Evolutionary conservation across 345 rosid species (phyloP).

Genomic region (Eucalyptus regnans): DNA sequence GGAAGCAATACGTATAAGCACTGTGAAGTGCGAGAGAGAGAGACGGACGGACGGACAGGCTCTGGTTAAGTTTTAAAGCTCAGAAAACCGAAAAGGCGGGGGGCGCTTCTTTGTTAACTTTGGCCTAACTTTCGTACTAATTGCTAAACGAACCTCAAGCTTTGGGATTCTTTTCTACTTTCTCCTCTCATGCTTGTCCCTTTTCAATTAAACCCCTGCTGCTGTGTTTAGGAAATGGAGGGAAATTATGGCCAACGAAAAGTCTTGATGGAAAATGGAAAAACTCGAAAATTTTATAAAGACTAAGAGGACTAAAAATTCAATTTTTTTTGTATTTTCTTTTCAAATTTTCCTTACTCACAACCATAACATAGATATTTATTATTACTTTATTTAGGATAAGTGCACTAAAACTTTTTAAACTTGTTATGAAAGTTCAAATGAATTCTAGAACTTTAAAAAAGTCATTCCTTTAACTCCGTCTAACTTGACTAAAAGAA

Average conservation of each 20-base stretch:
- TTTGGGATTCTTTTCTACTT: background rate
- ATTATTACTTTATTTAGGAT: background rate
- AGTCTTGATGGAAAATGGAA: background rate
- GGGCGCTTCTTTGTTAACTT: background rate
- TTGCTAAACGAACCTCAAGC: background rate
- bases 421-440: too few species aligned
- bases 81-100: background rate
- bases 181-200: background rate
- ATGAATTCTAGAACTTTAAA: too few species aligned
- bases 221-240: background rate
- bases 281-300: background rate
- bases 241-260: background rate
- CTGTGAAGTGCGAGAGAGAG: background rate
- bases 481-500: too few species aligned
- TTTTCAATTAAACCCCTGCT: background rate
- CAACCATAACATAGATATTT: background rate
- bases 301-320: background rate
- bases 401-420: too few species aligned
- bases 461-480: too few species aligned
- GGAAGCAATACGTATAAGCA: background rate
- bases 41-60: too few species aligned
- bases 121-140: background rate
- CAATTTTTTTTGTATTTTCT: background rate
- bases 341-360: background rate
- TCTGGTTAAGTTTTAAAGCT: background rate